These are phyloP conservation scores for Candida glucosophila DNA, from an alignment of 1,139 yeast genomes.

Conservation along the genomic window DNA sequence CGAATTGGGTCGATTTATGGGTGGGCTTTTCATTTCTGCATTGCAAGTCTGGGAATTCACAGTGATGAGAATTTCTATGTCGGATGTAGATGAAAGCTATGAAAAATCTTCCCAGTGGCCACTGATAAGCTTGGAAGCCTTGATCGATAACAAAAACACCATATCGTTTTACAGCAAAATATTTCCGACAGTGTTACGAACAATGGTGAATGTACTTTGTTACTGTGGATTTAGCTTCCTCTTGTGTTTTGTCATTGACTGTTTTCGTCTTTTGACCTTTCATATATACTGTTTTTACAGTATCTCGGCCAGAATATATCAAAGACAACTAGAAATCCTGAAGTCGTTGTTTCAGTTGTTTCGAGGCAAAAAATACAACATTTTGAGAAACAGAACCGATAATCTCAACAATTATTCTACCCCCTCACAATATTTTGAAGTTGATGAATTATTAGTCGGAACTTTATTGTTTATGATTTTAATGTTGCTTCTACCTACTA, in stretches of 20 bases:
- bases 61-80: conserved; percentile 19
- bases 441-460: conserved; percentile 83
- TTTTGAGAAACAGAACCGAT: conserved; percentile 78
- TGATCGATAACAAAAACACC: conserved; percentile 1
- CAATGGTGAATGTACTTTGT: conserved; percentile 13
- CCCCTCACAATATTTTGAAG: conserved; percentile 46
- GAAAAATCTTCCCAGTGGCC: conserved; percentile 20
- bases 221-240: conserved; percentile 57
- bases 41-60: conserved; percentile 56
- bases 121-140: conserved; percentile 12
- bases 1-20: conserved; percentile 78
- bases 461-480: conserved; percentile 79
- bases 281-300: conserved; percentile 73
- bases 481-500: conserved; percentile 76
- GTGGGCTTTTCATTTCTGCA: conserved; percentile 83
- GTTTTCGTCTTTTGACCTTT: conserved; percentile 51
- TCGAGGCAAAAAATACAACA: conserved; percentile 83
- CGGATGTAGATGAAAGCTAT: conserved; percentile 26
- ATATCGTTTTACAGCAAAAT: not conserved
- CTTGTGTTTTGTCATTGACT: conserved; percentile 59
- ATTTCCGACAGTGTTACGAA: conserved; percentile 1
- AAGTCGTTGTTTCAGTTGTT: conserved; percentile 76
- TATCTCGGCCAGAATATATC: conserved; percentile 71
- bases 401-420: conserved; percentile 42
- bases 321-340: conserved; percentile 63